Evolutionary conservation across 139 green algal genomes (phyloP).

Genomic region (Edaphochlamys debaryana): DNA sequence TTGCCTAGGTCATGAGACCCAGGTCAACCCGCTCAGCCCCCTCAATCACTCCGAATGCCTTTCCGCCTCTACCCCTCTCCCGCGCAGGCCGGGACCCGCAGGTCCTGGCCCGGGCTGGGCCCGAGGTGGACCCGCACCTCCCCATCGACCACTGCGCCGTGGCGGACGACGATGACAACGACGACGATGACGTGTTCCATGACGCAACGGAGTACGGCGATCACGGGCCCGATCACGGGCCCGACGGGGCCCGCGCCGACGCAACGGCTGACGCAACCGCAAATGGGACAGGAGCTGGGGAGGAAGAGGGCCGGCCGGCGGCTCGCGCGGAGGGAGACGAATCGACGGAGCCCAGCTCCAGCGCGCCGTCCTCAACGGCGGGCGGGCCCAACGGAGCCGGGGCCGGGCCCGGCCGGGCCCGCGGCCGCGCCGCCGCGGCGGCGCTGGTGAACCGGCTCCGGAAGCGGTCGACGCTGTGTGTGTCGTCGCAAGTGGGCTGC

Average conservation of each 20-base stretch:
- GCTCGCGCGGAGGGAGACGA: neutral
- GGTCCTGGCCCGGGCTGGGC: constrained; percentile 12
- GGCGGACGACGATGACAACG: neutral
- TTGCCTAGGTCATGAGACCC: too few species aligned
- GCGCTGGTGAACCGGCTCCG: constrained; percentile 15
- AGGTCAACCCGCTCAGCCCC: too few species aligned
- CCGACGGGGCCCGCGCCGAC: too few species aligned
- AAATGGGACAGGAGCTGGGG: neutral
- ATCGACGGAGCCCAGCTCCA: constrained; percentile 2
- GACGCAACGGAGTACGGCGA: neutral
- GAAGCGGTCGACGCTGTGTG: constrained; percentile 84
- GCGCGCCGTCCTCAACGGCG: neutral
- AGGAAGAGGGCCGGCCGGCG: neutral
- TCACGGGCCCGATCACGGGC: too few species aligned
- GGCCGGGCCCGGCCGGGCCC: too few species aligned
- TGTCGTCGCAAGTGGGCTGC: constrained; percentile 91
- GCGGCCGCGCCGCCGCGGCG: neutral
- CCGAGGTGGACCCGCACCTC: constrained; percentile 5
- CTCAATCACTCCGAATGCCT: too few species aligned
- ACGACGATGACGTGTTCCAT: neutral
- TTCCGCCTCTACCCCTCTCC: too few species aligned
- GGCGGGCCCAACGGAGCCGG: too few species aligned
- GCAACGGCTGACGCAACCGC: too few species aligned
- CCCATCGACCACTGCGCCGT: neutral
- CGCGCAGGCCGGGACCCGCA: constrained; percentile 31